Base-by-base conservation (phyloP, 345 rosid species). In the Camelina laxa region DNA sequence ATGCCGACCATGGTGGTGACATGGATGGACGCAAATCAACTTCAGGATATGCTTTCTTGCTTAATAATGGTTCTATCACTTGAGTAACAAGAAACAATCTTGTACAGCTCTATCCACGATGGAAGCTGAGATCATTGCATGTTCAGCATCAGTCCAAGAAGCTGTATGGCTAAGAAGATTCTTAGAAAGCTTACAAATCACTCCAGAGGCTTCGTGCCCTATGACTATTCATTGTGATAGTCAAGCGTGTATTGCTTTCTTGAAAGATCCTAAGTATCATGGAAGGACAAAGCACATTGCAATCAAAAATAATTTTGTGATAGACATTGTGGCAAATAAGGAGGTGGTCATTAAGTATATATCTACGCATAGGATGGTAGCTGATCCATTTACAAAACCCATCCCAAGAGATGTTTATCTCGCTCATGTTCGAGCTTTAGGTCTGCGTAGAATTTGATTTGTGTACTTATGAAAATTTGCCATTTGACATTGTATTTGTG, bases 291-390 rank as follows among this genome's bases (percentile, higher is more conserved):
- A 35, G 0, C 69, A 65, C 6, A 62, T 44, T 14, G 53, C 9
- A 9, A 24, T 42, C 1, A 44, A 62, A 9, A 19, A 24, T 24
- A 24, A 8, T 39, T 42, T 22, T 0, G 9, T 44, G 17, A 42
- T 38, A 42, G 21, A 62, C 53, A 62, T 42, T 62, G 38, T 42
- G 0, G 53, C 67, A 44, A 44, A 62, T 17, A 39, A 61, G 27
- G 20, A 42, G 1, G 53, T 62, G 15, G 1, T 41, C 3, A 7
- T 21, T 7, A 22, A 42, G 15, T 42, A 62, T 9, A 62, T 62
- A 3, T 42, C 67, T 62, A 62, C 13, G 21, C 20, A 62, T 62
- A 58, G 20, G 44, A 33, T 33, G 15, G 44, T 58, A 4, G 63
- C 2, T 16, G 63, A 58, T 58, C 24, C 44, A 2, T 58, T 33